Conservation (phyloP, 352 stramenopile genomes). For the Thraustotheca clavata region DNA sequence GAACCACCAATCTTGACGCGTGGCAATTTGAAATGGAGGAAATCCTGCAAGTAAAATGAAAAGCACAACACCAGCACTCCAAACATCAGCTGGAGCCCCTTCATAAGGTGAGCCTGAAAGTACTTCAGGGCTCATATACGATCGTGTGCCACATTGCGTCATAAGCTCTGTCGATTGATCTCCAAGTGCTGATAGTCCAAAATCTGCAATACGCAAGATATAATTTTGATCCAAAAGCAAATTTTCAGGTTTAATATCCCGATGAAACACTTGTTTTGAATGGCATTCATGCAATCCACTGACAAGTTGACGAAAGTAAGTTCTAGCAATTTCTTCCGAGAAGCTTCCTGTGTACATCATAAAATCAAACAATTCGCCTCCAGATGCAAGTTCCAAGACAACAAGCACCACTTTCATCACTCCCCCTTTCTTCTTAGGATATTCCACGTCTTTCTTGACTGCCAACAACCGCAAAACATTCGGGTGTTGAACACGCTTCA, state of each 20-base stretch:
- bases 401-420: conserved; percentile 73
- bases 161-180: conserved; percentile 60
- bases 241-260: conserved; percentile 93
- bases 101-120: conserved; percentile 77
- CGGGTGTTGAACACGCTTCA: conserved; percentile 64
- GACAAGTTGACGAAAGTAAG: conserved; percentile 85
- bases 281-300: conserved; percentile 75
- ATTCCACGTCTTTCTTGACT: conserved; percentile 60
- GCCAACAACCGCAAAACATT: conserved; percentile 79
- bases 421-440: conserved; percentile 62
- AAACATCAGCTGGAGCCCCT: conserved; percentile 82
- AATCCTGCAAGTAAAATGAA: conserved; percentile 92
- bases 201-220: conserved; percentile 91
- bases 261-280: conserved; percentile 76
- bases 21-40: conserved; percentile 86
- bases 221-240: conserved; percentile 81
- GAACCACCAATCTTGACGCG: conserved; percentile 88
- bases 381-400: conserved; percentile 36
- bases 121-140: conserved; percentile 92
- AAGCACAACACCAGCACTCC: conserved; percentile 87
- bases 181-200: conserved; percentile 90
- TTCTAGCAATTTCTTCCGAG: conserved; percentile 73
- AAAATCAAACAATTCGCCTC: conserved; percentile 70
- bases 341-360: conserved; percentile 92
- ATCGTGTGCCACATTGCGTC: conserved; percentile 85